These are phyloP conservation scores for Gnomoniopsis smithogilvyi DNA, from an alignment of 2,329 filamentous ascomycete species.

Conservation along the genomic window DNA sequence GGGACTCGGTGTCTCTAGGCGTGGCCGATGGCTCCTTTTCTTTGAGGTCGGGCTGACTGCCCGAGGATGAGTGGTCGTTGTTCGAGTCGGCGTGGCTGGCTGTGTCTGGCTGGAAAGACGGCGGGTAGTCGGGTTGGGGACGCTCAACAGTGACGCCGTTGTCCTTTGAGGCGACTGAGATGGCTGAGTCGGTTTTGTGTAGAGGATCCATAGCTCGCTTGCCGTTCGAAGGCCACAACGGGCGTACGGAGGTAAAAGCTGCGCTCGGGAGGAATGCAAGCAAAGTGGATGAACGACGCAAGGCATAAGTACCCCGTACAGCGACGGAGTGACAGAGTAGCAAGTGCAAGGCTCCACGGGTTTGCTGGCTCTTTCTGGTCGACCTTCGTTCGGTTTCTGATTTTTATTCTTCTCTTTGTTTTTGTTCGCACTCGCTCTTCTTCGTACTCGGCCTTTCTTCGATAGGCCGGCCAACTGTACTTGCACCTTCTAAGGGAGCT, in stretches of 20 bases:
- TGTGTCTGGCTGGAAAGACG: background rate
- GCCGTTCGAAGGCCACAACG: background rate
- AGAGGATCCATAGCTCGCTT: constrained; percentile 14
- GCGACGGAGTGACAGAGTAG: background rate
- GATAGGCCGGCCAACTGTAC: background rate
- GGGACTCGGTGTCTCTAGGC: background rate
- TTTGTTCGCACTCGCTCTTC: background rate
- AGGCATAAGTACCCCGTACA: background rate
- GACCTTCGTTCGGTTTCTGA: background rate
- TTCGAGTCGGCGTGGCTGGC: background rate
- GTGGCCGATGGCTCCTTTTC: background rate
- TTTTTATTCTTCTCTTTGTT: background rate
- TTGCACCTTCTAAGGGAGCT: background rate
- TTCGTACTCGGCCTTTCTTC: background rate
- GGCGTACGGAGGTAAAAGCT: background rate
- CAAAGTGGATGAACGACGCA: background rate
- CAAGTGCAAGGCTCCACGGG: background rate
- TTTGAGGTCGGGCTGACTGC: background rate
- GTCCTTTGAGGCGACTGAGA: constrained; percentile 16
- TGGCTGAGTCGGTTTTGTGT: constrained; percentile 19
- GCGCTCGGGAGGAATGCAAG: background rate
- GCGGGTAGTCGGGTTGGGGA: background rate
- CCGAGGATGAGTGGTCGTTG: background rate
- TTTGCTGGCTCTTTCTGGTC: background rate
- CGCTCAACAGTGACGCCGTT: constrained; percentile 2